Conservation (phyloP, 2,329 filamentous ascomycete species). For the Nothopassalora personata region DNA sequence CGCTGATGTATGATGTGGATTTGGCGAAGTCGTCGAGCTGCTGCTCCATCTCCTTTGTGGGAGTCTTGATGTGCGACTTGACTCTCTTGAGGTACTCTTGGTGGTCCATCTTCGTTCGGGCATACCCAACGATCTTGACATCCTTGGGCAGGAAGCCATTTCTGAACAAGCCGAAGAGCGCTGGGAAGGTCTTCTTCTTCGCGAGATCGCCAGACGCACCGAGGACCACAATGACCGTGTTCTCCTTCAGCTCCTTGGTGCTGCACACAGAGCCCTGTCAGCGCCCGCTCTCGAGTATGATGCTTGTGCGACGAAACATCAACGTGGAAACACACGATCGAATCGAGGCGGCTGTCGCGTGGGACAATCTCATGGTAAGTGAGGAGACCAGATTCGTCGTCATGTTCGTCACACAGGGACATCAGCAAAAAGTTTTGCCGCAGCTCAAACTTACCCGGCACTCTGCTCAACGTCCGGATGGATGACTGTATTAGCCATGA, state of each 20-base stretch:
- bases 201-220: conserved; percentile 95
- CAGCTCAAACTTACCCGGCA: conserved; percentile 40
- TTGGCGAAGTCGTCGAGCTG: conserved; percentile 85
- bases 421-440: conserved; percentile 7
- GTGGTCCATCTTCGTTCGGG: conserved; percentile 98
- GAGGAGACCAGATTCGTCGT: background rate
- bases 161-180: conserved; percentile 93
- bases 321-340: background rate
- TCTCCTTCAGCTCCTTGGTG: conserved; percentile 92
- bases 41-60: conserved; percentile 94
- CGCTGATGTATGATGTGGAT: conserved; percentile 89
- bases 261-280: conserved; percentile 43
- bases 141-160: conserved; percentile 98
- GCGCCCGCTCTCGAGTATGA: conserved; percentile 6
- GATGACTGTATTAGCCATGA: conserved; percentile 47
- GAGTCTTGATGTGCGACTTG: conserved; percentile 97
- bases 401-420: background rate
- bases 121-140: conserved; percentile 97
- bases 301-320: background rate
- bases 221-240: conserved; percentile 93
- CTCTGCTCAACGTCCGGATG: conserved; percentile 39
- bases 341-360: background rate
- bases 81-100: conserved; percentile 90
- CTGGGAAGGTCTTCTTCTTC: conserved; percentile 99
- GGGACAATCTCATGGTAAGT: background rate